Evolutionary conservation across 352 stramenopile genomes (phyloP), one percentile per base, ranked within the genome.

Genomic region (Phytophthora pinifolia): DNA sequence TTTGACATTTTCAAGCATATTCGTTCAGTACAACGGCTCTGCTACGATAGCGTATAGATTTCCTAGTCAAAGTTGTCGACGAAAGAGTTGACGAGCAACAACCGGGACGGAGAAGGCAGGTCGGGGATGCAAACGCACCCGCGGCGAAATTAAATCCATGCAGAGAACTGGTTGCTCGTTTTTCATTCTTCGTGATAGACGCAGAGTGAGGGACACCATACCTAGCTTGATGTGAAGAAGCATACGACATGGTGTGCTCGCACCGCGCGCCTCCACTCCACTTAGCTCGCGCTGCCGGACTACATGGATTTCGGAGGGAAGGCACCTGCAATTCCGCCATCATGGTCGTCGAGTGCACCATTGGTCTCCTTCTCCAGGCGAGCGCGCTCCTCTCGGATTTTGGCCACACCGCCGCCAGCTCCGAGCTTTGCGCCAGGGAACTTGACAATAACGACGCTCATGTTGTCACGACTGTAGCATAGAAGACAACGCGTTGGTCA

Each of bases 401-500:
- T 82, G 12, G 44, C 52, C 29, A 94, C 81, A 14, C 83, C 83
- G 18, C 79, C 76, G 37, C 83, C 83, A 15, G 64, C 38, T 15
- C 83, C 81, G 22, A 88, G 68, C 59, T 84, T 84, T 12, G 81
- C 81, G 9, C 54, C 70, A 39, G 81, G 68, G 55, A 94, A 92
- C 67, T 88, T 81, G 48, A 94, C 70, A 18, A 94, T 59, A 35
- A 94, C 73, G 12, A 85, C 71, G 46, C 82, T 94, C 80, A 92
- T 92, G 61, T 94, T 94, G 72, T 94, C 84, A 51, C 79, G 84
- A 17, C 79, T 89, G 46, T 4, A 48, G 2, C 31, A 25, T 25
- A 43, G 47, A 13, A 33, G 30, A 36, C 41, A 37, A 27, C 12
- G 6, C 9, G 27, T 30, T n/a, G 9, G 9, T 43, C 17, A 43